phyloP scores from a whole-genome alignment of 129 eudicot genomes.

The Sambucus nigra region DNA sequence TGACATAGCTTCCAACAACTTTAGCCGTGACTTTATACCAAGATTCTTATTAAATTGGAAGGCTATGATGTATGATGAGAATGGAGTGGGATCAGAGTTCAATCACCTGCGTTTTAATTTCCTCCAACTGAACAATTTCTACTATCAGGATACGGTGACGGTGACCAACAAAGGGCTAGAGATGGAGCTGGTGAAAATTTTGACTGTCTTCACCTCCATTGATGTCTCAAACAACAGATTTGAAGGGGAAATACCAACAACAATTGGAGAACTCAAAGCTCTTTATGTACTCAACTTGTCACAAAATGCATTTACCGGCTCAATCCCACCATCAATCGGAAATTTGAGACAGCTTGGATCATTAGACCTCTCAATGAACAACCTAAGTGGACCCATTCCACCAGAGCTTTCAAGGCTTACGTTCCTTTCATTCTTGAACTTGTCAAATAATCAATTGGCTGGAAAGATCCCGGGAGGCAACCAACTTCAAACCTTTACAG shows the following conservation, averaged over 20 bases:
- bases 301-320: conserved; percentile 19
- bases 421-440: conserved; percentile 21
- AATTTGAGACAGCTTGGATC: conserved; percentile 20
- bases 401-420: conserved; percentile 11
- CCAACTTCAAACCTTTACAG: conserved; percentile 8
- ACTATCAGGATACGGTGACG: conserved; percentile 16
- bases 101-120: background rate
- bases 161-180: conserved; percentile 11
- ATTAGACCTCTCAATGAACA: conserved; percentile 21
- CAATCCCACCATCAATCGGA: conserved; percentile 18
- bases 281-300: conserved; percentile 28
- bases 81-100: background rate
- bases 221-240: conserved; percentile 30
- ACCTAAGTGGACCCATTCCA: conserved; percentile 16
- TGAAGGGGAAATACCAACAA: conserved; percentile 24
- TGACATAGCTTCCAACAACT: conserved; percentile 24
- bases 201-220: conserved; percentile 23
- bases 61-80: conserved; percentile 9
- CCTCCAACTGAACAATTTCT: background rate
- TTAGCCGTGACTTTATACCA: conserved; percentile 18
- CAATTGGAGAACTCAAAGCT: conserved; percentile 16
- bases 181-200: conserved; percentile 14
- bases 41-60: conserved; percentile 9
- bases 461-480: conserved; percentile 17
- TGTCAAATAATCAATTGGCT: conserved; percentile 15